phyloP scores from a whole-genome alignment of 2,329 filamentous ascomycete genomes.

The Epichloe uncinata region DNA sequence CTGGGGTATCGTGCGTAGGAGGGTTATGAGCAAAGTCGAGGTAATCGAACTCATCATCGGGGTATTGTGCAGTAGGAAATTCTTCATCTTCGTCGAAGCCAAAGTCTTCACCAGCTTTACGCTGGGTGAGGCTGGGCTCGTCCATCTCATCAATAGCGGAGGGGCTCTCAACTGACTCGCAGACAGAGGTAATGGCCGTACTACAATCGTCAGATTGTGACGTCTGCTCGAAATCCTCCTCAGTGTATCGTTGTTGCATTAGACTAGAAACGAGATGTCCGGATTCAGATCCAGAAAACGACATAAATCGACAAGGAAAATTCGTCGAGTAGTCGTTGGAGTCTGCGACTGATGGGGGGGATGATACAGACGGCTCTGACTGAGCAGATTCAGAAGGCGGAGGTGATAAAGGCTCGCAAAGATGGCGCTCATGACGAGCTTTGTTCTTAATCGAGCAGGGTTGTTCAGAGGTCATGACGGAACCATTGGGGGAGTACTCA shows the following conservation, averaged over 20 bases:
- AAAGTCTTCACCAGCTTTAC: slow-evolving; percentile 18
- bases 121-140: slow-evolving; percentile 17
- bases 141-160: slow-evolving; percentile 20
- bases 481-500: slow-evolving; percentile 18
- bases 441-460: slow-evolving; percentile 20
- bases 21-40: slow-evolving; percentile 10
- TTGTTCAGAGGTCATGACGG: slow-evolving; percentile 34
- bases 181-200: slow-evolving; percentile 30
- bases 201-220: slow-evolving; percentile 33
- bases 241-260: slow-evolving; percentile 15
- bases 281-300: slow-evolving; percentile 38
- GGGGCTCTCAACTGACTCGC: slow-evolving; percentile 29
- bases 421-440: slow-evolving; percentile 7
- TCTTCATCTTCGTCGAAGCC: slow-evolving; percentile 22
- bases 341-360: slow-evolving; percentile 20
- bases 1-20: slow-evolving; percentile 21
- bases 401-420: slow-evolving; percentile 21
- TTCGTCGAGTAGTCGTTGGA: slow-evolving; percentile 21
- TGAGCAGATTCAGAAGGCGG: slow-evolving; percentile 38
- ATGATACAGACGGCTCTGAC: slow-evolving; percentile 29
- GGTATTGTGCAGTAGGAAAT: slow-evolving; percentile 25
- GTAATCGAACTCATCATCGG: slow-evolving; percentile 23
- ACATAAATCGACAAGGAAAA: slow-evolving; percentile 34
- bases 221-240: slow-evolving; percentile 30
- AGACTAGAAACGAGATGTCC: slow-evolving; percentile 23